These are phyloP conservation scores for Kodamaea kaohsiungensis DNA, from an alignment of 805 yeast species.

Conservation along the genomic window DNA sequence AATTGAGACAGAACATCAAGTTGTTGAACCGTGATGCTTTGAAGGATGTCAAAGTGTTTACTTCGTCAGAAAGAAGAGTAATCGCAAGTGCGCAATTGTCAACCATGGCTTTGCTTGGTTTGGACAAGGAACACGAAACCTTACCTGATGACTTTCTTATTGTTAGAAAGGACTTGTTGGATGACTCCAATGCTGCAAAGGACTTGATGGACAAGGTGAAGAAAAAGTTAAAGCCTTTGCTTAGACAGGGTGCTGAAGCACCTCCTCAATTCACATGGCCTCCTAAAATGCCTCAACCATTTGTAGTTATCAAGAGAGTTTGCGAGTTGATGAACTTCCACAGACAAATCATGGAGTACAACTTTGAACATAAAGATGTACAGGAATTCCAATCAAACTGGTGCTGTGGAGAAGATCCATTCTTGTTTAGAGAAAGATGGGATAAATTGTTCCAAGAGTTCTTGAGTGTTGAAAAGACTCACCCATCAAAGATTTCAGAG, in stretches of 20 bases:
- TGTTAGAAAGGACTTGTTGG: constrained; percentile 86
- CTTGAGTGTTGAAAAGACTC: constrained; percentile 89
- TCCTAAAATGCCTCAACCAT: constrained; percentile 96
- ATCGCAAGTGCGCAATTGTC: constrained; percentile 89
- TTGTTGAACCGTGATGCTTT: constrained; percentile 81
- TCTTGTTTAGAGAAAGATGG: constrained; percentile 92
- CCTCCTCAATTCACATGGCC: constrained; percentile 99
- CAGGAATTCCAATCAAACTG: constrained; percentile 71
- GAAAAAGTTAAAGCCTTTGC: constrained; percentile 89
- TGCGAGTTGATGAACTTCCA: constrained; percentile 95
- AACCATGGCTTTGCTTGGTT: constrained; percentile 71
- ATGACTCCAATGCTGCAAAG: constrained; percentile 97
- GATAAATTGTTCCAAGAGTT: constrained; percentile 93
- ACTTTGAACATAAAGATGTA: constrained; percentile 68
- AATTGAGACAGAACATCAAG: constrained; percentile 87
- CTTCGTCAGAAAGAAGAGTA: constrained; percentile 94
- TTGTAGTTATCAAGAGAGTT: constrained; percentile 87
- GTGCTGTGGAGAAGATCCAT: constrained; percentile 97
- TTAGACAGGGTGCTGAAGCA: constrained; percentile 94
- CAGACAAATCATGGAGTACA: constrained; percentile 76
- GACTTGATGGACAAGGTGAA: constrained; percentile 97
- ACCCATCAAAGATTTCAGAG: constrained; percentile 95
- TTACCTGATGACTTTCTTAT: constrained; percentile 77
- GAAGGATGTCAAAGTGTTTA: constrained; percentile 80
- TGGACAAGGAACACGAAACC: constrained; percentile 48